Percentiles rank a stretch among this genome's conserved stretches.
Conservation (phyloP, 768 basidiomycete species). For the Mycena albidolilacea region DNA sequence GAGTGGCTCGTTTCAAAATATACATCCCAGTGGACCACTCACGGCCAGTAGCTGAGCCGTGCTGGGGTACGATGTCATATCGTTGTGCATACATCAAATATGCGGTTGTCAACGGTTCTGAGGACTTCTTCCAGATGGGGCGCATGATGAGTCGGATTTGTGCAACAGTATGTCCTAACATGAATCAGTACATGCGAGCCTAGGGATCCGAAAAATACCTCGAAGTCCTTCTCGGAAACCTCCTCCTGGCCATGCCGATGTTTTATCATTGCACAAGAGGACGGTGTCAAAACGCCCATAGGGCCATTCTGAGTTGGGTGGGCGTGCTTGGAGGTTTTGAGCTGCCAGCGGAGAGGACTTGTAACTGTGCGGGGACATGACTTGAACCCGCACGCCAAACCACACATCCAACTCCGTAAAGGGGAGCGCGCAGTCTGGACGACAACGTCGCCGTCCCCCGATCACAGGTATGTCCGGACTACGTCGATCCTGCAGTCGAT, state of each 20-base stretch:
- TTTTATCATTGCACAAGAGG: background rate
- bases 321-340: background rate
- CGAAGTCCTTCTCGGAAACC: background rate
- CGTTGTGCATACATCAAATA: constrained; percentile 47
- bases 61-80: constrained; percentile 44
- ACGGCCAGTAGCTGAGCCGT: constrained; percentile 7
- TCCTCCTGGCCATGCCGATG: background rate
- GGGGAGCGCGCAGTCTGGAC: background rate
- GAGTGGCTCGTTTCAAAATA: constrained; percentile 39
- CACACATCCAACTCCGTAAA: constrained; percentile 1
- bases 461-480: background rate
- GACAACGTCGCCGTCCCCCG: background rate
- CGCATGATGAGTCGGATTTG: constrained; percentile 41
- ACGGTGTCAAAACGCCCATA: constrained; percentile 4
- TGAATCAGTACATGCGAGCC: background rate
- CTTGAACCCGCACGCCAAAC: background rate
- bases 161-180: constrained; percentile 35
- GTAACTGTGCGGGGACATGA: background rate
- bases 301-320: background rate
- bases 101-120: background rate
- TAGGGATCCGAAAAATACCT: background rate
- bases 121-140: constrained; percentile 5
- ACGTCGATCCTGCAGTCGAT: background rate
- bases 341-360: background rate
- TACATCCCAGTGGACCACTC: constrained; percentile 43